Evolutionary conservation across 1,284 basidiomycete species (phyloP), one percentile per base, ranked within the genome.

Genomic region (Ganoderma lingzhi): DNA sequence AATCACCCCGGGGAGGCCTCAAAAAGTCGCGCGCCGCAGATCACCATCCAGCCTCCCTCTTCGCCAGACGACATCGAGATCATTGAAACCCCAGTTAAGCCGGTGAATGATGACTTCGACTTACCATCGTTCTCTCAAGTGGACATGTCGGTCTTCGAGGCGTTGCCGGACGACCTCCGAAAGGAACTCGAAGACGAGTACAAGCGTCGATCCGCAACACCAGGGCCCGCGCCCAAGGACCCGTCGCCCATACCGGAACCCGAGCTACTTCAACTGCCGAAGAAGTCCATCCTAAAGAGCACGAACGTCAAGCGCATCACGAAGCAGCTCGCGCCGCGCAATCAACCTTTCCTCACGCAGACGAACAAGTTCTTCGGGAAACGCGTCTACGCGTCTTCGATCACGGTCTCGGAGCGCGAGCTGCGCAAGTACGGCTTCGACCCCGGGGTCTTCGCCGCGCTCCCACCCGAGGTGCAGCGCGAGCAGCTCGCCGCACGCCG

Each of bases 61-160:
- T 81, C 84, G 42, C 81, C 79, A 23, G 23, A 23, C 23, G 74
- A 72, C 3, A 65, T 76, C 12, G 69, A 76, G 37, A 65, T 71
- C n/a, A 37, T 73, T 39, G 71, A 73, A 60, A 66, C 61, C 15
- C 71, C 77, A 66, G 28, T 65, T 28, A 53, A 66, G 8, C 51
- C 37, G n/a, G 35, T 15, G 15, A 60, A 65, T 14, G 37, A 42
- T 9, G 19, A 72, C 39, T 15, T 82, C 1, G 86, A 86, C 45
- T 80, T 93, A 19, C 92, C 92, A 1, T 87, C 89, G 0, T 87
- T 93, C 75, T 93, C 92, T 0, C 93, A 94, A 76, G 83, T 96
- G 5, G 94, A 96, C 78, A 86, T 82, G 76, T 85, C 86, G 1
- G 90, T 95, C 0, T 89, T 94, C 68, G 83, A 88, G 28, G 91